Conservation (phyloP, 148 eudicot species). For the Vaccinium vitisidaea region DNA sequence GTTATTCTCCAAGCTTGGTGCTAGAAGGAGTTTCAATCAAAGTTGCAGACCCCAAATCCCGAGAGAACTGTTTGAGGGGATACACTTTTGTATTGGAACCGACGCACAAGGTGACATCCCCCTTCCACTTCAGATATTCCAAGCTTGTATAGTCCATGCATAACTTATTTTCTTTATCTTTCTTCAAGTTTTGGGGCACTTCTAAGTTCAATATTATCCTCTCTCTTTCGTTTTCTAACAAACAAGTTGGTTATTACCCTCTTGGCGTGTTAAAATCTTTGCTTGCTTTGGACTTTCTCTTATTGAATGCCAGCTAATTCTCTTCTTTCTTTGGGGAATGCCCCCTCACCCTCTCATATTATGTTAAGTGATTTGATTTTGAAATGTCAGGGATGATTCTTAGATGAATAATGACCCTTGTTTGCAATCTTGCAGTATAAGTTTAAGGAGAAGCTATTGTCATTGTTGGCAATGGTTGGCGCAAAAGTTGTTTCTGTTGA, state of each 20-base stretch:
- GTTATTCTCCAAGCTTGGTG: conserved; percentile 73
- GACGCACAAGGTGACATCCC: conserved; percentile 46
- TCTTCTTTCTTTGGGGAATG: not conserved
- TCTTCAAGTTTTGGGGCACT: not conserved
- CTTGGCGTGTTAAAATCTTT: not conserved
- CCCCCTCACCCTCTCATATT: not conserved
- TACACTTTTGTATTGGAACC: conserved; percentile 74
- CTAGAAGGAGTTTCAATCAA: conserved; percentile 71
- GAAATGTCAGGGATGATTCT: not conserved
- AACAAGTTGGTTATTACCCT: not conserved
- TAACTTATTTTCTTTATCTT: not conserved
- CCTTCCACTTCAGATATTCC: not conserved
- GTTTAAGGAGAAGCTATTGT: conserved; percentile 53
- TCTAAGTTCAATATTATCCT: not conserved
- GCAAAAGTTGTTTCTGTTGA: conserved; percentile 53
- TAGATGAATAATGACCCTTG: not conserved
- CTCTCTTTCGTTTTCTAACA: not conserved
- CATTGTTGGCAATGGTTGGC: conserved; percentile 65
- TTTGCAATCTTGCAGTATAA: conserved; percentile 55
- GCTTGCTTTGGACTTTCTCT: not conserved
- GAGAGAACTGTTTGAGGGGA: conserved; percentile 73
- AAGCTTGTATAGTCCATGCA: not conserved
- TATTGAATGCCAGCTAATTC: not conserved
- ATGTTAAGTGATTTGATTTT: not conserved
- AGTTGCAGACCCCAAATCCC: conserved; percentile 62